Evolutionary conservation across 768 basidiomycete genomes (phyloP).

Genomic region (Hericium erinaceus): DNA sequence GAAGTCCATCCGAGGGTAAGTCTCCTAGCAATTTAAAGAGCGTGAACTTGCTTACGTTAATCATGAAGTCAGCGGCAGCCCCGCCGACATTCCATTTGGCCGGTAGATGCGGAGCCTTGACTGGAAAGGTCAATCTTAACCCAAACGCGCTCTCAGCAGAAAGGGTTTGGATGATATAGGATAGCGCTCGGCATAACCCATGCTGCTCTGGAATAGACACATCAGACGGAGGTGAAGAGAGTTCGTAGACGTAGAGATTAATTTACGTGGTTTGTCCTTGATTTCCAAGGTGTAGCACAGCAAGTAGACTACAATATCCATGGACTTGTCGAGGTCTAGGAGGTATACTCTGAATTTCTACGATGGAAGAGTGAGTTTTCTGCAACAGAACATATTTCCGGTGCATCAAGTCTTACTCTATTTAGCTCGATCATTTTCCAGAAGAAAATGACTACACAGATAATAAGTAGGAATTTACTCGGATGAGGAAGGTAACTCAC

Average conservation of each 20-base stretch:
- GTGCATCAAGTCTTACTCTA: slow-evolving; percentile 43
- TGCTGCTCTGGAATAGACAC: slow-evolving; percentile 59
- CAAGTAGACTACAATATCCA: slow-evolving; percentile 70
- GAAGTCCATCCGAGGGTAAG: slow-evolving; percentile 2
- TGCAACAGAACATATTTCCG: background rate
- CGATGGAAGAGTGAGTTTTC: background rate
- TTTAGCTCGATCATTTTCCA: slow-evolving; percentile 94
- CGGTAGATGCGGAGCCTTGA: slow-evolving; percentile 53
- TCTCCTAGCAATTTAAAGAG: background rate
- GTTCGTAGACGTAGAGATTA: no score
- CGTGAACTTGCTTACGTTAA: slow-evolving; percentile 50
- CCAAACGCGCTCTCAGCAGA: slow-evolving; percentile 82
- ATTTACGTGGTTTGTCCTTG: slow-evolving; percentile 83
- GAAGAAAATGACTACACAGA: slow-evolving; percentile 53
- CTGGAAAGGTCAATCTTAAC: slow-evolving; percentile 49
- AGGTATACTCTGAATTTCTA: slow-evolving; percentile 87
- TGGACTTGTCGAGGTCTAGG: slow-evolving; percentile 69
- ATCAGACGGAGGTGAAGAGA: slow-evolving; percentile 1
- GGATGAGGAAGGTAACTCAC: slow-evolving; percentile 32
- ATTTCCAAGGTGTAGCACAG: slow-evolving; percentile 78
- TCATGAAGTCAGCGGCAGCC: slow-evolving; percentile 76
- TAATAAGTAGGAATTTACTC: background rate
- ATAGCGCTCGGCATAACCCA: slow-evolving; percentile 79
- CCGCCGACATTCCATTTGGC: slow-evolving; percentile 70
- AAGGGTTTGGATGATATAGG: slow-evolving; percentile 86